Conservation (phyloP, 2,329 filamentous ascomycete genomes). For the Tolypocladium ophioglossoides region DNA sequence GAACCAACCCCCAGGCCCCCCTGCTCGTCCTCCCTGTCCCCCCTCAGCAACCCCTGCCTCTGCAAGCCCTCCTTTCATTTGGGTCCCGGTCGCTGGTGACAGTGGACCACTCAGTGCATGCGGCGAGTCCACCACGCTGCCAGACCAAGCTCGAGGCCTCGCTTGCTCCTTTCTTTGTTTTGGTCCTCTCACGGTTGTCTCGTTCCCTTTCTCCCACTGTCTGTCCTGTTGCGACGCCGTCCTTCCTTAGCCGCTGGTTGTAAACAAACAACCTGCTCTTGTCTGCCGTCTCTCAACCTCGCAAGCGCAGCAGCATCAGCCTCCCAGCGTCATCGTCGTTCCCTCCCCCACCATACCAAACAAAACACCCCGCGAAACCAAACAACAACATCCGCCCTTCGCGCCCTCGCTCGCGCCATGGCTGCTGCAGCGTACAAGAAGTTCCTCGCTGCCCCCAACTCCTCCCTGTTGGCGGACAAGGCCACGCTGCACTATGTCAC, state of each 20-base stretch:
- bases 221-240: not conserved
- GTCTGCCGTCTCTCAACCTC: not conserved
- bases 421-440: slow-evolving; percentile 49
- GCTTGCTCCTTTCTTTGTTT: not conserved
- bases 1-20: not conserved
- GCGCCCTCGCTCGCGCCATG: slow-evolving; percentile 19
- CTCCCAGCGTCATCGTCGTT: not conserved
- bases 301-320: not conserved
- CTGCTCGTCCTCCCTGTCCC: not conserved
- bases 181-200: not conserved
- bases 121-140: not conserved
- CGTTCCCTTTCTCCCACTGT: not conserved
- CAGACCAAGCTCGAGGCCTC: not conserved
- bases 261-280: not conserved
- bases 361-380: not conserved
- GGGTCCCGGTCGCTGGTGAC: not conserved
- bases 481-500: slow-evolving; percentile 81
- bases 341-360: not conserved
- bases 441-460: slow-evolving; percentile 58
- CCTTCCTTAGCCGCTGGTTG: not conserved
- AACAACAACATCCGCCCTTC: not conserved
- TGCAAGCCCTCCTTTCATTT: not conserved
- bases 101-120: not conserved
- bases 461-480: slow-evolving; percentile 51
- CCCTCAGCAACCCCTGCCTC: not conserved